phyloP scores from a whole-genome alignment of 495 filamentous ascomycete genomes.

The Aspergillus conjunctus region DNA sequence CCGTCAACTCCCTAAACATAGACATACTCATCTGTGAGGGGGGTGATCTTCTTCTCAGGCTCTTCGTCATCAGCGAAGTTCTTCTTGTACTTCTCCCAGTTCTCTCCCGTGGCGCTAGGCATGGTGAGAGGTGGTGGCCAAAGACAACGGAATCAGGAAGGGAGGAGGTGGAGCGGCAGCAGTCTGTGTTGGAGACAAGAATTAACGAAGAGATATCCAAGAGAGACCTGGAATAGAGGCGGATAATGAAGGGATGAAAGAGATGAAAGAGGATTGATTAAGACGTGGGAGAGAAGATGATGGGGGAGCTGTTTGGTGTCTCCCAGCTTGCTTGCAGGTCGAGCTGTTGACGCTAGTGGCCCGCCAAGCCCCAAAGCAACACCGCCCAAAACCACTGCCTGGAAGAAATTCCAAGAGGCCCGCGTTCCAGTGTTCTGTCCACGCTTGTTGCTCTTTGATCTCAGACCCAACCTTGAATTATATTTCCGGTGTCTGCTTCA shows the following conservation, averaged over 20 bases:
- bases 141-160: slow-evolving; percentile 16
- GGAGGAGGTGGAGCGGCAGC: slow-evolving; percentile 12
- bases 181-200: slow-evolving; percentile 1
- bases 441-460: slow-evolving; percentile 20
- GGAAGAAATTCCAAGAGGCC: slow-evolving; percentile 49
- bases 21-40: slow-evolving; percentile 85
- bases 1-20: slow-evolving; percentile 5
- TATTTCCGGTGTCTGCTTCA: slow-evolving; percentile 33
- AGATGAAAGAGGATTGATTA: slow-evolving; percentile 22
- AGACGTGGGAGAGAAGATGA: slow-evolving; percentile 20
- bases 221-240: neutral
- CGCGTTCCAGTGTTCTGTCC: slow-evolving; percentile 29
- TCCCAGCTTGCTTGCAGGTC: slow-evolving; percentile 27
- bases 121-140: slow-evolving; percentile 50
- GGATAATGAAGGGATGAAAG: neutral
- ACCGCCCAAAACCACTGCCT: slow-evolving; percentile 59
- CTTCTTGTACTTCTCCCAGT: slow-evolving; percentile 99
- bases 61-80: slow-evolving; percentile 94
- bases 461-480: slow-evolving; percentile 26
- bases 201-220: neutral
- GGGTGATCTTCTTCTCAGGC: slow-evolving; percentile 99
- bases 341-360: slow-evolving; percentile 44
- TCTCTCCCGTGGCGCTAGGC: slow-evolving; percentile 90
- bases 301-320: slow-evolving; percentile 30
- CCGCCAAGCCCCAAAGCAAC: slow-evolving; percentile 47